Conservation (phyloP, 148 eudicot species). For the Rhododendron kiyosumense region DNA sequence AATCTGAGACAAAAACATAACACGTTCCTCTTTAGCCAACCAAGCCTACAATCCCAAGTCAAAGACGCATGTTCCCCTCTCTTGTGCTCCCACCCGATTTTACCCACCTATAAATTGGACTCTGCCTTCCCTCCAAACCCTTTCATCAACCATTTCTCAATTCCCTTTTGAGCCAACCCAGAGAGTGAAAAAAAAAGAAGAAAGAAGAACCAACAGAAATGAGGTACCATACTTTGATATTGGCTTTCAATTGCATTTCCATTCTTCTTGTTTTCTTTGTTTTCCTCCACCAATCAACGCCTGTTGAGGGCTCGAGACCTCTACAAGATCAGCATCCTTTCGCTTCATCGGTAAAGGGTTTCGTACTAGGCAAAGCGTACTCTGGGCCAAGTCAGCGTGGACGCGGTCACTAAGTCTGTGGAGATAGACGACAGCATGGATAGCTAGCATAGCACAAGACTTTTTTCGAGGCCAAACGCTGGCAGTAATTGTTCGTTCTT, state of each 20-base stretch:
- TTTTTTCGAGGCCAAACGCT: neutral
- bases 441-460: neutral
- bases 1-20: neutral
- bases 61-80: neutral
- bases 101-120: neutral
- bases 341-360: neutral
- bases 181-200: neutral
- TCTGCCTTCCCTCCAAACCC: neutral
- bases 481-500: neutral
- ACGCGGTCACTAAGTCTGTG: slow-evolving; percentile 9
- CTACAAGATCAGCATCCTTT: neutral
- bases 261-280: neutral
- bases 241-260: neutral
- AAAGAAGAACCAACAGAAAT: neutral
- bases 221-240: neutral
- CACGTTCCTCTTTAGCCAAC: neutral
- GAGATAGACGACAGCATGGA: neutral
- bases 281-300: neutral
- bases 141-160: neutral
- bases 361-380: slow-evolving; percentile 2
- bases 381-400: slow-evolving; percentile 26
- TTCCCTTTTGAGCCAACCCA: neutral
- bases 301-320: slow-evolving; percentile 9
- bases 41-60: slow-evolving; percentile 7
- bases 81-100: neutral